Base-by-base conservation (phyloP, 306 rosid species). In the Cyclanthera cordifolia region DNA sequence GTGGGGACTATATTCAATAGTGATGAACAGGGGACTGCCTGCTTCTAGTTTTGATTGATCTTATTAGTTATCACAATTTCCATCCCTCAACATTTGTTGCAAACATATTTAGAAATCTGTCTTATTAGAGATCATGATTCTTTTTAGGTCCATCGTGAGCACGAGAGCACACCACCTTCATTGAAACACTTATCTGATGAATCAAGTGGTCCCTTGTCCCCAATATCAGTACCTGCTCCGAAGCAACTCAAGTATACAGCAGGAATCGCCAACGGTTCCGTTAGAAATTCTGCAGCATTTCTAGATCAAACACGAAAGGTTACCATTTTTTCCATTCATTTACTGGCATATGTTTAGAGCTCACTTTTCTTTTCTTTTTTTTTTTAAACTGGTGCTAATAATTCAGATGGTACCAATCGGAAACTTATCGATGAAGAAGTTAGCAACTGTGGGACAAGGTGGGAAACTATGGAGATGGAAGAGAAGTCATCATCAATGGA, bases 401-500 rank as follows among this genome's bases (percentile, higher is more conserved):
- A 28, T 73, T 76, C 89, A 94, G 99, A 90, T 90, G 97, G 88
- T 94, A 52, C 96, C 99, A 66, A 45, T 86, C 6, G 91, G 89
- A 76, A 94, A 94, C 73, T 74, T 94, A 67, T 81, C 99, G 58
- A 78, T 80, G 84, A 90, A 85, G 79, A 94, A 90, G 59, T 73
- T 94, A 70, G 91, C 95, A 74, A 80, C 72, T 55, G 84, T 82
- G 17, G 99, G 99, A 72, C 95, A 90, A 51, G 79, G 87, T 55
- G 99, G 96, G 57, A 94, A 88, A 86, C 76, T 94, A 57, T 94
- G 99, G 99, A 85, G 96, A 72, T 94, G 99, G 99, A 94, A 90
- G 73, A 88, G 99, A 82, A 94, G 99, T 74, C 99, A 94, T 78
- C 99, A 94, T 77, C 97, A 82, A 69, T 94, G 99, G 97, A 84